Base-by-base conservation (phyloP, 2,329 filamentous ascomycete species). In the Talaromyces sp. region DNA sequence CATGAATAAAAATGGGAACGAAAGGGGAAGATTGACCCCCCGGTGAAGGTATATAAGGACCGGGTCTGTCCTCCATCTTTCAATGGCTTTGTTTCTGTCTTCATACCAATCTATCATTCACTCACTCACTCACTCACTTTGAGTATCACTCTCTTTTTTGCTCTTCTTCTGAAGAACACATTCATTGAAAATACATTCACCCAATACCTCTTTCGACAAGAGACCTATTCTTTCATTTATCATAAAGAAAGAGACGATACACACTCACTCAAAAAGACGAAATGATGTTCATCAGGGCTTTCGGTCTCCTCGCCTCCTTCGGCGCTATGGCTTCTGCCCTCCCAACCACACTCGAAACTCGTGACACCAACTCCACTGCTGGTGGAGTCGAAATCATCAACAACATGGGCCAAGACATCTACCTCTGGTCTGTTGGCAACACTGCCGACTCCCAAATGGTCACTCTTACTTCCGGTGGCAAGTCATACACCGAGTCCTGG, bases 381-480 rank as follows among this genome's bases (percentile, higher is more conserved):
- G 66, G 64, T 41, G 73, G 74, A 56, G 74, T 75, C 61, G 67
- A 61, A 59, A 75, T 77, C 62, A 63, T 71, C 66, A 77, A 77
- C 70, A 71, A 72, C 66, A 71, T 76, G 64, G 58, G 63, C 54
- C 46, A 65, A 51, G 65, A 70, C 62, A 65, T 77, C 65, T 77
- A 77, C 65, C 69, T 74, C 64, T 76, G 74, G 75, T 76, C 75
- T 53, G 73, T 77, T 43, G 61, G 71, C 64, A 64, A 72, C 55
- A 65, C 63, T 12, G 71, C 68, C 58, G 59, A 61, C 32, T 69
- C 70, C 6, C 62, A 68, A 58, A 77, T 74, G 72, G 63, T 73
- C 53, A 73, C 65, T 59, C 66, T 77, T 58, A 63, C 70, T 60
- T 62, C 64, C 56, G 74, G 75, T 57, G 73, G 71, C 27, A 38